A percentile compares a stretch with the other conserved stretches of the same genome.
These are phyloP conservation scores for Lablab purpureus DNA, from an alignment of 306 rosid species.

Conservation along the genomic window DNA sequence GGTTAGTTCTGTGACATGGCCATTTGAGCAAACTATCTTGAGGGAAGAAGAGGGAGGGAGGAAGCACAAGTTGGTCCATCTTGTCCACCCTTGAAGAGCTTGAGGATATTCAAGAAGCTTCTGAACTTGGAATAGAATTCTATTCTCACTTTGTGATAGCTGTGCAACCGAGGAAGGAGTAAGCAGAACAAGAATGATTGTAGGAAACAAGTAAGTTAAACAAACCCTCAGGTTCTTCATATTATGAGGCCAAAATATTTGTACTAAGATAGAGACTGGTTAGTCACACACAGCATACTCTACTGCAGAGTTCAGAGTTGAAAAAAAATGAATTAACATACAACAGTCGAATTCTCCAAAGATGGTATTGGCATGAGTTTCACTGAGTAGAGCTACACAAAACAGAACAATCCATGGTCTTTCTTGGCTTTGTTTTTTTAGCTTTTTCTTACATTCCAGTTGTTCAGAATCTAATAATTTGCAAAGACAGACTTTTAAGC, in stretches of 20 bases:
- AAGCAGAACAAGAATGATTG: slow-evolving; percentile 51
- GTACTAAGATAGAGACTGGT: slow-evolving; percentile 6
- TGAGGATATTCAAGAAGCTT: slow-evolving; percentile 83
- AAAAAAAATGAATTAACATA: slow-evolving; percentile 11
- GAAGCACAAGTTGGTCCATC: slow-evolving; percentile 86
- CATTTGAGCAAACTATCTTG: slow-evolving; percentile 70
- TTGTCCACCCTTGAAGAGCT: slow-evolving; percentile 74
- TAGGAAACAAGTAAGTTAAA: slow-evolving; percentile 50
- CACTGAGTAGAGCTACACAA: slow-evolving; percentile 24
- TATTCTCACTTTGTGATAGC: slow-evolving; percentile 58
- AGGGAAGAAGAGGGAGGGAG: slow-evolving; percentile 76
- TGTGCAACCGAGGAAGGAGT: slow-evolving; percentile 64
- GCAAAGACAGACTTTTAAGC: slow-evolving; percentile 21
- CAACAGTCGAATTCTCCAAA: slow-evolving; percentile 18
- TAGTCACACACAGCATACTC: slow-evolving; percentile 7
- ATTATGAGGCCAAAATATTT: slow-evolving; percentile 27
- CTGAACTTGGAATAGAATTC: slow-evolving; percentile 70
- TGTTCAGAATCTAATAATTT: slow-evolving; percentile 30
- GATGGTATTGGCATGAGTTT: slow-evolving; percentile 30
- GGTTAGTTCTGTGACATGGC: slow-evolving; percentile 64
- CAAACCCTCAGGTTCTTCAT: slow-evolving; percentile 63
- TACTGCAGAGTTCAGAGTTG: neutral
- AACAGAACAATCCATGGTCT: slow-evolving; percentile 36
- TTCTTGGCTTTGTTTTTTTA: neutral
- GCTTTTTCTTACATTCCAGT: neutral